These are phyloP conservation scores for Tuber calosporum DNA, from an alignment of 495 filamentous ascomycete genomes.

Conservation along the genomic window DNA sequence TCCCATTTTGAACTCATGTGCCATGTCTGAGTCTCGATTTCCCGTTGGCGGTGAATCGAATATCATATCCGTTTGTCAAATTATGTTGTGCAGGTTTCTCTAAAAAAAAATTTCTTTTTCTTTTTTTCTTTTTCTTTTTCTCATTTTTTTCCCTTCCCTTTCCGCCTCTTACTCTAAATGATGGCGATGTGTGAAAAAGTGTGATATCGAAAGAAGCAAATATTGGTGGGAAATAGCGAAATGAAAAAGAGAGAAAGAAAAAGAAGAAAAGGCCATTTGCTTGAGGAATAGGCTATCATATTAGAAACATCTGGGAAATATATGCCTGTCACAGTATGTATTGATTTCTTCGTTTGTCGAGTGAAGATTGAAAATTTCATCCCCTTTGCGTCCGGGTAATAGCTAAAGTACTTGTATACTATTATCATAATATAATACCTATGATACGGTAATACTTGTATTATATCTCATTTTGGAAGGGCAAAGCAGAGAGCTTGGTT, in stretches of 20 bases:
- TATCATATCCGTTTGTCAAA: conserved; percentile 4
- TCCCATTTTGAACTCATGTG: neutral
- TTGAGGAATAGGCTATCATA: neutral
- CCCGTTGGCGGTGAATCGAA: too few species aligned
- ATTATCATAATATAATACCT: too few species aligned
- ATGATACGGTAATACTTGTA: too few species aligned
- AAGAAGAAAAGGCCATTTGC: too few species aligned
- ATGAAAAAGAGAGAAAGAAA: neutral
- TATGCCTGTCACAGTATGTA: too few species aligned
- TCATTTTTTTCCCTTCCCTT: neutral
- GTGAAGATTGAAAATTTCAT: neutral
- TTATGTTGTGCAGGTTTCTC: neutral
- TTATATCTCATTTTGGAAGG: neutral
- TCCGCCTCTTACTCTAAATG: neutral
- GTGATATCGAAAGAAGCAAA: neutral
- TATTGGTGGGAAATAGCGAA: neutral
- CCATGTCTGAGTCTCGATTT: neutral
- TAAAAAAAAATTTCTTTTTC: too few species aligned
- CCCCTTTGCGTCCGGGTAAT: conserved; percentile 1
- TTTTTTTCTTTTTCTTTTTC: neutral
- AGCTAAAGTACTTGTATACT: too few species aligned
- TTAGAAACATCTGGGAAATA: neutral
- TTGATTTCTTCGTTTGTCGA: neutral
- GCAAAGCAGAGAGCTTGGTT: neutral
- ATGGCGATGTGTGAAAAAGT: neutral